Evolutionary conservation across 2,329 filamentous ascomycete species (phyloP).

Genomic region (Beauveria sp.): DNA sequence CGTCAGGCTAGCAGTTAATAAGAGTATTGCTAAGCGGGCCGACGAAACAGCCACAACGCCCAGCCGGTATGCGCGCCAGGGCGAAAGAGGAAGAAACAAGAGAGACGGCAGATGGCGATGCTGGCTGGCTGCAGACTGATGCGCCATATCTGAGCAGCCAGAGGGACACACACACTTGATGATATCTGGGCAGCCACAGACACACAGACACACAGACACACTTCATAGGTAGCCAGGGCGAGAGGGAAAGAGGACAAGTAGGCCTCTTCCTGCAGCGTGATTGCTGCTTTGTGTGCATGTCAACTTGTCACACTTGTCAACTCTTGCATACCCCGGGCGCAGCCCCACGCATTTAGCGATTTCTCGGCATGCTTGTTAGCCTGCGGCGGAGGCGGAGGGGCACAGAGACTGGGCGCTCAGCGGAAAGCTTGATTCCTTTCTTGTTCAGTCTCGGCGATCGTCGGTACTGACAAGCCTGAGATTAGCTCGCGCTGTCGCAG

Average conservation of each 20-base stretch:
- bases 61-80: neutral
- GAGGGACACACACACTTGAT: neutral
- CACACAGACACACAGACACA: too few relatives aligned
- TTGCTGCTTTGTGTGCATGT: neutral
- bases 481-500: neutral
- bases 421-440: conserved; percentile 15
- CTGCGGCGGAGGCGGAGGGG: conserved; percentile 11
- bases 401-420: conserved; percentile 14
- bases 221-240: too few relatives aligned
- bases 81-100: conserved; percentile 4
- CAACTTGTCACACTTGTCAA: neutral
- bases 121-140: neutral
- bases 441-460: conserved; percentile 10
- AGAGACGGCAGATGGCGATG: neutral
- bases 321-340: conserved; percentile 2
- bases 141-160: neutral
- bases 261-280: neutral
- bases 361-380: conserved; percentile 7
- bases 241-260: neutral
- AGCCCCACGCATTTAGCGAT: conserved; percentile 12
- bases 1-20: neutral
- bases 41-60: neutral
- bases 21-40: neutral
- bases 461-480: neutral
- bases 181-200: too few relatives aligned